Percentiles rank a stretch among this genome's conserved stretches.
phyloP scores from a whole-genome alignment of 257 asterid genomes.

The Rehmannia glutinosa region DNA sequence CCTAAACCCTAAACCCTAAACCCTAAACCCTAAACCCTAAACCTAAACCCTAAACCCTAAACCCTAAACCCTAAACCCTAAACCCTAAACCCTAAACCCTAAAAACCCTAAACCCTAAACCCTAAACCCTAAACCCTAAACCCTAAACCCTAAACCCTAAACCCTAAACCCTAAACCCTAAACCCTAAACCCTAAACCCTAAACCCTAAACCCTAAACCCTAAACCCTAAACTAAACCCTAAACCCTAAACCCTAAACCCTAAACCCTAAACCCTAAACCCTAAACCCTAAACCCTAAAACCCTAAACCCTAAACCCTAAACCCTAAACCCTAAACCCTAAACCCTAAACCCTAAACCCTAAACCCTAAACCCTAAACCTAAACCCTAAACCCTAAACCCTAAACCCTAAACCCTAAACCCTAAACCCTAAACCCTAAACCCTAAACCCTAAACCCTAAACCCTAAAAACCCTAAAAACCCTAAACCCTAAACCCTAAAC shows the following conservation, averaged over 20 bases:
- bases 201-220: slow-evolving; percentile 3
- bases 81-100: slow-evolving; percentile 23
- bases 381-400: background rate
- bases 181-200: slow-evolving; percentile 19
- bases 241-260: slow-evolving; percentile 17
- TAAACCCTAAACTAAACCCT: slow-evolving; percentile 2
- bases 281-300: slow-evolving; percentile 17
- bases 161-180: slow-evolving; percentile 17
- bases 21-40: slow-evolving; percentile 23
- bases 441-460: background rate
- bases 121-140: slow-evolving; percentile 9
- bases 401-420: background rate
- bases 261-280: slow-evolving; percentile 18
- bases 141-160: slow-evolving; percentile 13
- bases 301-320: slow-evolving; percentile 16
- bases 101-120: slow-evolving; percentile 11
- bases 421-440: background rate
- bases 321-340: slow-evolving; percentile 18
- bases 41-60: slow-evolving; percentile 18
- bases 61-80: slow-evolving; percentile 15
- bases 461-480: background rate
- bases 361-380: slow-evolving; percentile 10
- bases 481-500: slow-evolving; percentile 14
- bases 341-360: slow-evolving; percentile 18
- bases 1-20: slow-evolving; percentile 24